Conservation (phyloP, 2,329 filamentous ascomycete genomes). For the Penicillium vulpinum region DNA sequence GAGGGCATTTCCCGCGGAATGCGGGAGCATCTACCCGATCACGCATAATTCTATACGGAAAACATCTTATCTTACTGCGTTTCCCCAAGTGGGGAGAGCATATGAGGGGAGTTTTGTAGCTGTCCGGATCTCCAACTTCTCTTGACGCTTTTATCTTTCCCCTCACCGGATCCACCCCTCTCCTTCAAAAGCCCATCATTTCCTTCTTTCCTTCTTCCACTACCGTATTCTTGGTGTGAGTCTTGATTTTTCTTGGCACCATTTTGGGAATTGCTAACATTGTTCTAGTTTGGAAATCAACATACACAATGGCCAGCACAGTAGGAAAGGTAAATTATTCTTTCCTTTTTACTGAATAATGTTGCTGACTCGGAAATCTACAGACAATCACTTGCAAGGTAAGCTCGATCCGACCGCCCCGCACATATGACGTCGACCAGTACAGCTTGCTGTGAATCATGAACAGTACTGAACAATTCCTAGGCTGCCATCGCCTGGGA, state of each 20-base stretch:
- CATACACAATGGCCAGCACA: constrained; percentile 53
- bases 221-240: constrained; percentile 20
- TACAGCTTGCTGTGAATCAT: constrained; percentile 17
- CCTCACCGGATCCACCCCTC: constrained; percentile 17
- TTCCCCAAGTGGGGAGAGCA: not conserved
- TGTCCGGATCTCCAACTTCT: constrained; percentile 7
- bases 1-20: not conserved
- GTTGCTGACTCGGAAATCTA: constrained; percentile 9
- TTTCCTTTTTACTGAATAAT: not conserved
- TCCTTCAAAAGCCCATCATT: constrained; percentile 20
- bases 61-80: not conserved
- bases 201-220: constrained; percentile 16
- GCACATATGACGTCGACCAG: constrained; percentile 17
- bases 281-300: not conserved
- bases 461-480: not conserved
- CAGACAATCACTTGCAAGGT: constrained; percentile 91
- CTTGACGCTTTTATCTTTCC: constrained; percentile 12
- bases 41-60: not conserved
- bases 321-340: constrained; percentile 53
- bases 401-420: constrained; percentile 19
- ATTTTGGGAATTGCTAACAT: not conserved
- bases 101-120: constrained; percentile 4
- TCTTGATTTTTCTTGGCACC: constrained; percentile 1
- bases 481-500: constrained; percentile 96
- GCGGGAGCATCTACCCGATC: constrained; percentile 3